These are phyloP conservation scores for Chrysanthemum makinoi DNA, from an alignment of 129 eudicot species.

Conservation along the genomic window DNA sequence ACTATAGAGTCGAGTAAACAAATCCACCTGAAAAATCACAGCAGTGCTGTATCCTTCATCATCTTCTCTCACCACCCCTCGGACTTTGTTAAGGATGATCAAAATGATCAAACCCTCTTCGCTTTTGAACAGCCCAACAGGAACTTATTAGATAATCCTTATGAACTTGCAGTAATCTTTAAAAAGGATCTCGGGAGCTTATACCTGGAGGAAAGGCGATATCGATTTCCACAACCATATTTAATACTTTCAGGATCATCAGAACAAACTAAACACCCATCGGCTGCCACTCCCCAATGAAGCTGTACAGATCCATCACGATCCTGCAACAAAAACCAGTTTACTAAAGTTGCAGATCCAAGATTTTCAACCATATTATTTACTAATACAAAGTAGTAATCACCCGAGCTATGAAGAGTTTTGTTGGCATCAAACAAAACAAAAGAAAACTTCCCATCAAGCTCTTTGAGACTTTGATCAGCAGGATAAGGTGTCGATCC, in stretches of 20 bases:
- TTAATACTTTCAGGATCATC: slow-evolving; percentile 41
- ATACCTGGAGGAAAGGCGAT: slow-evolving; percentile 55
- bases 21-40: slow-evolving; percentile 49
- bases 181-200: not conserved
- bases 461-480: slow-evolving; percentile 54
- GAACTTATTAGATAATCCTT: not conserved
- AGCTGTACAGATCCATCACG: slow-evolving; percentile 52
- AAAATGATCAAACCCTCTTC: slow-evolving; percentile 40
- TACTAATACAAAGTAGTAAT: not conserved
- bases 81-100: slow-evolving; percentile 54
- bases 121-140: slow-evolving; percentile 43
- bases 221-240: slow-evolving; percentile 43
- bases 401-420: slow-evolving; percentile 49
- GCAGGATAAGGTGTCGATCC: slow-evolving; percentile 65
- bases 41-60: slow-evolving; percentile 33
- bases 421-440: slow-evolving; percentile 42
- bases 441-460: slow-evolving; percentile 57
- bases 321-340: slow-evolving; percentile 30
- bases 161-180: not conserved
- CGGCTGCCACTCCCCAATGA: slow-evolving; percentile 54
- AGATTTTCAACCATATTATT: too few relatives aligned
- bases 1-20: slow-evolving; percentile 40
- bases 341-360: not conserved
- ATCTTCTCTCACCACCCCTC: slow-evolving; percentile 36
- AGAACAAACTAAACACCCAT: slow-evolving; percentile 43